Conservation (phyloP, 805 yeast species). For the Sugiyamaella smithiae region DNA sequence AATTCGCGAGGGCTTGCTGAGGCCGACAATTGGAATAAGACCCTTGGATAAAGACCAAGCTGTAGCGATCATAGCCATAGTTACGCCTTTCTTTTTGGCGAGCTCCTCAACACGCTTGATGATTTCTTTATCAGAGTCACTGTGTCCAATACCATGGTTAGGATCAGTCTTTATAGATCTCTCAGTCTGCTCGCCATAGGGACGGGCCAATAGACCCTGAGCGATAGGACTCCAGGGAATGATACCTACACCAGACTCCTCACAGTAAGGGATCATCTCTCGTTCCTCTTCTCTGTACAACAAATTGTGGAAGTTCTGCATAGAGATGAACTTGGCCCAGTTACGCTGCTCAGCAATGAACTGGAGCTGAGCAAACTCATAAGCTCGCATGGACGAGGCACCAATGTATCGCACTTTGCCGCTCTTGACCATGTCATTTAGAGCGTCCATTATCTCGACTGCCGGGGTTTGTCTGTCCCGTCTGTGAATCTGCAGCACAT, state of each 20-base stretch:
- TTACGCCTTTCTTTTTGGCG: constrained; percentile 44
- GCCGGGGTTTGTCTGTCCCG: constrained; percentile 48
- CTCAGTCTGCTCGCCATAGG: constrained; percentile 31
- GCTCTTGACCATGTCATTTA: constrained; percentile 48
- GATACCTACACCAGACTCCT: constrained; percentile 50
- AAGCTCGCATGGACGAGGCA: constrained; percentile 59
- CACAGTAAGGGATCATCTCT: constrained; percentile 57
- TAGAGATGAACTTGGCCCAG: constrained; percentile 57
- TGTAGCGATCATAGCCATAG: constrained; percentile 53
- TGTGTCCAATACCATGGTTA: too few species aligned
- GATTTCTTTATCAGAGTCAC: constrained; percentile 28
- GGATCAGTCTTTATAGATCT: too few species aligned
- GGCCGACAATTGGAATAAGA: constrained; percentile 53
- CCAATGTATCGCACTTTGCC: constrained; percentile 58
- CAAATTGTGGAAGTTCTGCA: constrained; percentile 60
- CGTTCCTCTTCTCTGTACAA: constrained; percentile 61
- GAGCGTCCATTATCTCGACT: constrained; percentile 55
- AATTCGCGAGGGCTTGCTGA: constrained; percentile 46
- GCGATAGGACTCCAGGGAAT: constrained; percentile 63
- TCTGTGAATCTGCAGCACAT: constrained; percentile 57
- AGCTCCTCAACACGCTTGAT: constrained; percentile 56
- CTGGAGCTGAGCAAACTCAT: constrained; percentile 53
- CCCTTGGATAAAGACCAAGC: constrained; percentile 57
- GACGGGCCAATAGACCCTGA: constrained; percentile 53
- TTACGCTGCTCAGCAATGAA: constrained; percentile 52